These are phyloP conservation scores for Paramecium sexaurelia DNA, from an alignment of 73 alveolate species.

Conservation along the genomic window DNA sequence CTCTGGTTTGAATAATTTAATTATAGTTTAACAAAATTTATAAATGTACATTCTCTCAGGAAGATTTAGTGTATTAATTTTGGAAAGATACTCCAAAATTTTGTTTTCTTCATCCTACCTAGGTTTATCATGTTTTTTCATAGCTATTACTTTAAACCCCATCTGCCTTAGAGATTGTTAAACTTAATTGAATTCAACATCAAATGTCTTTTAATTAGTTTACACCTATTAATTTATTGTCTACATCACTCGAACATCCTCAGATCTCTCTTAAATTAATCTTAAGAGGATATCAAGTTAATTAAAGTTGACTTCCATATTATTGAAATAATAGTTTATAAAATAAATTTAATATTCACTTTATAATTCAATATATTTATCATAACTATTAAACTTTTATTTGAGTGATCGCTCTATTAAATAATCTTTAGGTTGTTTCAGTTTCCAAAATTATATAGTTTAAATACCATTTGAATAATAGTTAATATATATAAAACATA, in stretches of 20 bases:
- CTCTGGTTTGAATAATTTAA: slow-evolving; percentile 42
- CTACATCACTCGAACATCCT: slow-evolving; percentile 5
- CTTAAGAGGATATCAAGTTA: not conserved
- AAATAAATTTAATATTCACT: not conserved
- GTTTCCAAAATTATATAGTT: too few species aligned
- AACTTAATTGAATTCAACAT: slow-evolving; percentile 24
- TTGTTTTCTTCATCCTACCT: slow-evolving; percentile 44
- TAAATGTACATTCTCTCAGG: slow-evolving; percentile 34
- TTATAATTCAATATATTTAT: not conserved
- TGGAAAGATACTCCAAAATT: slow-evolving; percentile 1
- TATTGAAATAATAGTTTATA: not conserved
- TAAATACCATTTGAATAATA: too few species aligned
- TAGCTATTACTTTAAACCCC: slow-evolving; percentile 51
- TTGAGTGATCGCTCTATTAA: too few species aligned
- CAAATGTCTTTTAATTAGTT: not conserved
- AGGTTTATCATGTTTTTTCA: slow-evolving; percentile 43
- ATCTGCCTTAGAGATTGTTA: slow-evolving; percentile 31
- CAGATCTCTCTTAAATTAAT: slow-evolving; percentile 12
- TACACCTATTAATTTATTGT: not conserved
- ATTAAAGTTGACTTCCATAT: slow-evolving; percentile 52
- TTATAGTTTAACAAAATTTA: slow-evolving; percentile 29
- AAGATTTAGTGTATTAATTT: slow-evolving; percentile 20
- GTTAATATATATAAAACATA: too few species aligned
- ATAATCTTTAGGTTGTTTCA: too few species aligned
- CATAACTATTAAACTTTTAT: too few species aligned